Conservation (phyloP, 305 asterid species). For the Petunia hybrid region DNA sequence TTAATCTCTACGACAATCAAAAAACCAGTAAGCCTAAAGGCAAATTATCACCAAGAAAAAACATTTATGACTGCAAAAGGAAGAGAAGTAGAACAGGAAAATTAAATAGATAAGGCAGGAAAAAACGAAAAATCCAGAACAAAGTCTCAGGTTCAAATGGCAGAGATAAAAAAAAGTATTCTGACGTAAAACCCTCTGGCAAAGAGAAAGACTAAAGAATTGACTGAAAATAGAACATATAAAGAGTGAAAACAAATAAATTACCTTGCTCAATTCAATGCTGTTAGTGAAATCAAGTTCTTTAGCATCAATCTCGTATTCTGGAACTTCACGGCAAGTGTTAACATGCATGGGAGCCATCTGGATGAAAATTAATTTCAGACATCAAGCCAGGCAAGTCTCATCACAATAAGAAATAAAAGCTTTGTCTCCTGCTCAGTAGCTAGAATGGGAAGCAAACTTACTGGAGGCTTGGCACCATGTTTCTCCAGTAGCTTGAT, state of each 20-base stretch:
- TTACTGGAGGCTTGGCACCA: constrained; percentile 73
- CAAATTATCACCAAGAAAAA: not conserved
- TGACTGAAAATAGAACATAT: not conserved
- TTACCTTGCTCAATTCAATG: constrained; percentile 75
- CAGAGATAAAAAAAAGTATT: not conserved
- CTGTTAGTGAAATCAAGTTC: constrained; percentile 87
- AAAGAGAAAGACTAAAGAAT: not conserved
- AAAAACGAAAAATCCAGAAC: constrained; percentile 3
- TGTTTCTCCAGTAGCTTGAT: constrained; percentile 77
- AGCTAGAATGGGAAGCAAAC: not conserved
- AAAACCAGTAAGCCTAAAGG: not conserved
- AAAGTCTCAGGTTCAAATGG: not conserved
- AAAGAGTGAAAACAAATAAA: not conserved
- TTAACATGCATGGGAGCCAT: constrained; percentile 88
- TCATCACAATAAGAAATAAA: constrained; percentile 8
- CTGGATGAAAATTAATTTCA: constrained; percentile 46
- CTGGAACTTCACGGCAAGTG: constrained; percentile 79
- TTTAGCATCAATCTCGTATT: constrained; percentile 78
- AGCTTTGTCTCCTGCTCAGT: constrained; percentile 5
- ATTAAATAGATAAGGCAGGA: not conserved
- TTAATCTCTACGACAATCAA: not conserved
- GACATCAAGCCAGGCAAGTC: constrained; percentile 5
- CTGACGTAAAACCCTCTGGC: not conserved
- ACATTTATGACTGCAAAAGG: constrained; percentile 12
- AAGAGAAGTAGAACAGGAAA: not conserved